phyloP scores from a whole-genome alignment of 208 protist genomes.

The Crithidia mellificae region DNA sequence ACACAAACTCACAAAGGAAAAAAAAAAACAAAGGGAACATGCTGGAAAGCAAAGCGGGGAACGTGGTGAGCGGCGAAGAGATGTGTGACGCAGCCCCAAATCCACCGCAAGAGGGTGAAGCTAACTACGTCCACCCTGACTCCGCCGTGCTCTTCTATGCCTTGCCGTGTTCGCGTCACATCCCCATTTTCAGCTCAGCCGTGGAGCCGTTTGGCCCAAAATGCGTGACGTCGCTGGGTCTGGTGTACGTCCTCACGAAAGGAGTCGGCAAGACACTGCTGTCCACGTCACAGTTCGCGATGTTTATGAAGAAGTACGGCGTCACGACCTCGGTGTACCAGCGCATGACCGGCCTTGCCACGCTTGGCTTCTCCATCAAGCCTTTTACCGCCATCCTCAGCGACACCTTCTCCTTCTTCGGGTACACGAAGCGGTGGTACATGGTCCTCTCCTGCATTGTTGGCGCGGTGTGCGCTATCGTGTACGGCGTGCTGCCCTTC shows the following conservation, averaged over 20 bases:
- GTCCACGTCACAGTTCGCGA: constrained; percentile 31
- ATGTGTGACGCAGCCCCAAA: neutral
- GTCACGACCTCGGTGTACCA: constrained; percentile 27
- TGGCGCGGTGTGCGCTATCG: constrained; percentile 30
- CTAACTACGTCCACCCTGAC: constrained; percentile 33
- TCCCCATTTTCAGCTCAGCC: constrained; percentile 34
- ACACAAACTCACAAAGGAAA: too few relatives aligned
- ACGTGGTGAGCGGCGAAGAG: neutral
- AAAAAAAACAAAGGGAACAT: neutral
- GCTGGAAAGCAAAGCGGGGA: neutral
- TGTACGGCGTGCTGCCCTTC: constrained; percentile 34
- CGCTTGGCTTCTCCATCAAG: constrained; percentile 56
- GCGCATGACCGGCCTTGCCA: constrained; percentile 32
- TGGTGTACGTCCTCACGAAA: constrained; percentile 44
- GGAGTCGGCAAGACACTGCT: constrained; percentile 33
- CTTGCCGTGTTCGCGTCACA: constrained; percentile 13
- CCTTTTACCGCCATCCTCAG: constrained; percentile 41
- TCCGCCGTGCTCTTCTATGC: constrained; percentile 21
- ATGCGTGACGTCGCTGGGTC: constrained; percentile 27
- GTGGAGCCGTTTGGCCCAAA: constrained; percentile 35
- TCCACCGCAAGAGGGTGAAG: neutral
- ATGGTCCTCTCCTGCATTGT: constrained; percentile 36
- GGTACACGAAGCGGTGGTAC: constrained; percentile 58
- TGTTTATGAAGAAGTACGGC: constrained; percentile 43
- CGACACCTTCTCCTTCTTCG: constrained; percentile 40